phyloP scores from a whole-genome alignment of 306 rosid species.

The Erythrophleum fordii region DNA sequence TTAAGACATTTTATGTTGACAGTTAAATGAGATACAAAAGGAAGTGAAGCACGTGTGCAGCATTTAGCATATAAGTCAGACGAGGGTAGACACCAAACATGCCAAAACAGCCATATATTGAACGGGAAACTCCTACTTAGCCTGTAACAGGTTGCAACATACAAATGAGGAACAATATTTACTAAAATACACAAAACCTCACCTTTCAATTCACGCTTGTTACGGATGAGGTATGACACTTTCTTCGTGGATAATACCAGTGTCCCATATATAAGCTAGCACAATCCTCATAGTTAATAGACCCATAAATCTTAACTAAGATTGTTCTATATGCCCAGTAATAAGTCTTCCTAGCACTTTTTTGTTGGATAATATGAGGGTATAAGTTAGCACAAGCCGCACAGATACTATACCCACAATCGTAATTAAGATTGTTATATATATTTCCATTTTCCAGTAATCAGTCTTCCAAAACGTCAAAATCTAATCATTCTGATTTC shows the following conservation, averaged over 20 bases:
- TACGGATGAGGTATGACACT: neutral
- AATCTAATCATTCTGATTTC: neutral
- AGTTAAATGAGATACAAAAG: constrained; percentile 9
- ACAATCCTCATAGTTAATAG: constrained; percentile 6
- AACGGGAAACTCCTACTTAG: neutral
- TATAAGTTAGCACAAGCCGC: neutral
- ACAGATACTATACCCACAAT: constrained; percentile 22
- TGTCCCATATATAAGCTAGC: neutral
- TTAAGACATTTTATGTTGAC: neutral
- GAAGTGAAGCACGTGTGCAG: neutral
- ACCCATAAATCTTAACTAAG: constrained; percentile 18
- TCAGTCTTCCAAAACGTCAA: neutral
- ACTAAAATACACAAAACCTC: neutral
- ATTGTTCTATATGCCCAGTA: neutral
- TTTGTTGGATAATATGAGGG: neutral
- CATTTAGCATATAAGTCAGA: neutral
- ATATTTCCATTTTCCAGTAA: neutral
- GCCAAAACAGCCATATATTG: neutral
- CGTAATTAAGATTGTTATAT: neutral
- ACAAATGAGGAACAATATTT: constrained; percentile 3
- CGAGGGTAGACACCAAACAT: constrained; percentile 19
- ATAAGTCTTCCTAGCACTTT: neutral
- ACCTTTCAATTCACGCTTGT: constrained; percentile 3
- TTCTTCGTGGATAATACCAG: neutral
- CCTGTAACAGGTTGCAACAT: neutral